These are phyloP conservation scores for Colletotrichum cordylinicola DNA, from an alignment of 2,329 filamentous ascomycete genomes.

Conservation along the genomic window DNA sequence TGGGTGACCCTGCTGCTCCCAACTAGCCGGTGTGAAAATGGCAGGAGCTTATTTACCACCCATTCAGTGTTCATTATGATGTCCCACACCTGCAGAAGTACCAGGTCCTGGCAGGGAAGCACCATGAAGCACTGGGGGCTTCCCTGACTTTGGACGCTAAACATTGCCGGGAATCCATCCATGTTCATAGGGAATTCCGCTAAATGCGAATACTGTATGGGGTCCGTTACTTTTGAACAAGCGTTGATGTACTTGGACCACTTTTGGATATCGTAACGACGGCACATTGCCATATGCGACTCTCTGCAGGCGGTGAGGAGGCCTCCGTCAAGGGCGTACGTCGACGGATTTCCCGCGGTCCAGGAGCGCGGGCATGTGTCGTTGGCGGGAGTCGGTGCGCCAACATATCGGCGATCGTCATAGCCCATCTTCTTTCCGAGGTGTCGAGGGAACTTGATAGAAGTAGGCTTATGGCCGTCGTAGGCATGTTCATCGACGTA, in stretches of 20 bases:
- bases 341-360: neutral
- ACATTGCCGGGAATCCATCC: neutral
- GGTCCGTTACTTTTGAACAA: neutral
- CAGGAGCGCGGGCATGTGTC: neutral
- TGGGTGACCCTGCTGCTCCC: neutral
- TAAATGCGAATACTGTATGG: neutral
- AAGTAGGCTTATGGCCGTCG: neutral
- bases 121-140: neutral
- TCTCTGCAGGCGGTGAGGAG: neutral
- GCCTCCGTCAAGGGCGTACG: neutral
- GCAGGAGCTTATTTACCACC: accelerated
- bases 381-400: neutral
- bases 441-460: neutral
- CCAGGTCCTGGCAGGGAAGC: neutral
- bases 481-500: accelerated
- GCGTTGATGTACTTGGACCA: neutral
- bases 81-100: neutral
- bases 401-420: neutral
- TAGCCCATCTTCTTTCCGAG: neutral
- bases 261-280: neutral
- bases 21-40: neutral
- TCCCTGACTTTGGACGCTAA: neutral
- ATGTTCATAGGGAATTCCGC: neutral
- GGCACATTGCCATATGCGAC: neutral
- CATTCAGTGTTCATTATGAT: neutral